Conservation (phyloP, 1,284 basidiomycete species). For the Wolfiporia cocos region DNA sequence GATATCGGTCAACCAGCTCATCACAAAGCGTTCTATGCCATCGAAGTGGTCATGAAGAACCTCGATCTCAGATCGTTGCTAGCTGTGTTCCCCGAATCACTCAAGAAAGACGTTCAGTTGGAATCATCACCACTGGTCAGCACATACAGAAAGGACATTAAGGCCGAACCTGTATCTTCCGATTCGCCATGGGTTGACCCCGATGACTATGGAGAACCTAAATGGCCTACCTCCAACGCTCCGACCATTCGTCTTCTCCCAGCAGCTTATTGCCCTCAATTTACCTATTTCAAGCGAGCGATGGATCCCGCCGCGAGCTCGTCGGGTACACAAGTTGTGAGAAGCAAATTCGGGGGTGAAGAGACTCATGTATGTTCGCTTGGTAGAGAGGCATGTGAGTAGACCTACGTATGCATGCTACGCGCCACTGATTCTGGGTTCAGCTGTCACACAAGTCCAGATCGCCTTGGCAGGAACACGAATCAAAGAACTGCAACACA, state of each 20-base stretch:
- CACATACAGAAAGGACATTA: conserved; percentile 40
- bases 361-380: conserved; percentile 83
- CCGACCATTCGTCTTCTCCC: conserved; percentile 71
- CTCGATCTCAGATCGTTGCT: conserved; percentile 77
- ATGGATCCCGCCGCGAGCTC: conserved; percentile 26
- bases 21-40: conserved; percentile 91
- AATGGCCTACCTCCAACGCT: conserved; percentile 50
- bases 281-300: conserved; percentile 76
- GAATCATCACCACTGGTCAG: conserved; percentile 37
- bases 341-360: conserved; percentile 87
- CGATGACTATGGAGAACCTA: conserved; percentile 83
- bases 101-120: conserved; percentile 52
- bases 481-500: conserved; percentile 38
- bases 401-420: conserved; percentile 1
- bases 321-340: conserved; percentile 33
- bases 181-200: conserved; percentile 68
- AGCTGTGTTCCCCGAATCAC: conserved; percentile 71
- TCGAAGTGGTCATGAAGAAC: conserved; percentile 78
- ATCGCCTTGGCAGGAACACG: conserved; percentile 57
- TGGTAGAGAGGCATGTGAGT: conserved; percentile 67
- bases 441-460: conserved; percentile 72
- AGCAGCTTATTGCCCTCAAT: conserved; percentile 73
- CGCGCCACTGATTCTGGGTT: neutral
- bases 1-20: conserved; percentile 51
- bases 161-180: conserved; percentile 34